Base-by-base conservation (phyloP, 768 basidiomycete species). In the Boletellus emodensis region DNA sequence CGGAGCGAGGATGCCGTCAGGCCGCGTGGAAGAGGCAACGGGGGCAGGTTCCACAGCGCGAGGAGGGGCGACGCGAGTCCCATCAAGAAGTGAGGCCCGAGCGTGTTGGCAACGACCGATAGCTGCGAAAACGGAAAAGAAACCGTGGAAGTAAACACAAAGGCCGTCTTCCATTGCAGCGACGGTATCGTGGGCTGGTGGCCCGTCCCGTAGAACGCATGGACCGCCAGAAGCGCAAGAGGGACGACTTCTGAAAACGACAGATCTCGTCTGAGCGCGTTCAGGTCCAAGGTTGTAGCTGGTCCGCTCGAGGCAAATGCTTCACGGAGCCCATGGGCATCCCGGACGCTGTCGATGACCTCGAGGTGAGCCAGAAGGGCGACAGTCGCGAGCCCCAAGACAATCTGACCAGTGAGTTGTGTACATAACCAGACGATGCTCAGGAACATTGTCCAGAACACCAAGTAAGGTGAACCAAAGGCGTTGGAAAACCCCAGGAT, bases 101-200 rank as follows among this genome's bases (percentile, higher is more conserved):
- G 71, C 7, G 87, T 83, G 67, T 98, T 98, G 52, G 86, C 66
- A 3, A 79, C 65, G 6, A 93, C 85, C 22, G 91, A 83, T 2
- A 88, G 40, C 0, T 84, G 84, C 0, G 94, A 84, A 59, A 82
- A 79, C 0, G 87, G 84, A 63, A 90, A 92, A 11, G 70, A 73
- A 39, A 93, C 72, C 1, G 76, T 81, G 3, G 80, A 72, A 2
- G 83, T 80, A 48, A 99, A 76, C 26, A 97, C 65, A 68, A 98
- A 99, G 7, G 89, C 94, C 1, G 86, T 71, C 66, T 96, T 96
- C 96, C 95, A 99, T 58, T 98, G 95, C 38, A 99, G 80, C 3
- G 90, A 87, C 1, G 91, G 79, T 35, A 98, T 75, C 3, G 85
- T 85, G 1, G 93, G 79, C 68, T 98, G 94, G 61, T 99, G 96